Evolutionary conservation across 2,329 filamentous ascomycete genomes (phyloP).

Genomic region (Metarhizium brunneum): DNA sequence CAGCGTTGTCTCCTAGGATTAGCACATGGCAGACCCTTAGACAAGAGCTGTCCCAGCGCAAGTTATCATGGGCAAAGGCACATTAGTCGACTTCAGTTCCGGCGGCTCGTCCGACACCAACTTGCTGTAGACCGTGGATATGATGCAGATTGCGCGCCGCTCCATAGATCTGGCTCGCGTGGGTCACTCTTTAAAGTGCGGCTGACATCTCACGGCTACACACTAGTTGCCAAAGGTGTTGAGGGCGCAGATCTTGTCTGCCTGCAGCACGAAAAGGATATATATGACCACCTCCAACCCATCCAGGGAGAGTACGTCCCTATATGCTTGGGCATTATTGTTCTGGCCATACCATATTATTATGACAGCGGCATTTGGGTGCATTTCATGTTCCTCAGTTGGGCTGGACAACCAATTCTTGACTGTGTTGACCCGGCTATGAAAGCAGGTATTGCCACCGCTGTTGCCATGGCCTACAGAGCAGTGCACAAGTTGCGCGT

Average conservation of each 20-base stretch:
- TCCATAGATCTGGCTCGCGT: conserved; percentile 18
- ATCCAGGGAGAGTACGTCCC: conserved; percentile 26
- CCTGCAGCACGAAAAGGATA: conserved; percentile 19
- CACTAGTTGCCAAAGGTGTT: conserved; percentile 29
- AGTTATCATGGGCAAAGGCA: conserved; percentile 15
- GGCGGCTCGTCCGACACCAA: conserved; percentile 15
- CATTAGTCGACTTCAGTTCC: conserved; percentile 17
- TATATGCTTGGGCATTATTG: conserved; percentile 23
- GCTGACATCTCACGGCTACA: conserved; percentile 25
- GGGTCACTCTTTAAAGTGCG: conserved; percentile 28
- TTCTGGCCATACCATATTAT: conserved; percentile 20
- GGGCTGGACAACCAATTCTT: conserved; percentile 11
- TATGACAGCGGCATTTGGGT: conserved; percentile 19
- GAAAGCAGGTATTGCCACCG: neutral
- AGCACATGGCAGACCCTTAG: neutral
- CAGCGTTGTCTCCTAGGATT: conserved; percentile 4
- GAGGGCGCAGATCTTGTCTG: conserved; percentile 12
- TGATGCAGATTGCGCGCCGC: conserved; percentile 19
- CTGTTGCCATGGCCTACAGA: neutral
- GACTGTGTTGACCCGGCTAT: neutral
- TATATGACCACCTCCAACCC: conserved; percentile 19
- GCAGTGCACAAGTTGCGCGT: conserved; percentile 12
- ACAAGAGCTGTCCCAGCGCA: conserved; percentile 4
- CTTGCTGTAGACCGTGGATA: conserved; percentile 19
- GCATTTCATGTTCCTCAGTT: conserved; percentile 27